Conservation (phyloP, 75 land plant genomes). For the Isoetes taiwanensis region DNA sequence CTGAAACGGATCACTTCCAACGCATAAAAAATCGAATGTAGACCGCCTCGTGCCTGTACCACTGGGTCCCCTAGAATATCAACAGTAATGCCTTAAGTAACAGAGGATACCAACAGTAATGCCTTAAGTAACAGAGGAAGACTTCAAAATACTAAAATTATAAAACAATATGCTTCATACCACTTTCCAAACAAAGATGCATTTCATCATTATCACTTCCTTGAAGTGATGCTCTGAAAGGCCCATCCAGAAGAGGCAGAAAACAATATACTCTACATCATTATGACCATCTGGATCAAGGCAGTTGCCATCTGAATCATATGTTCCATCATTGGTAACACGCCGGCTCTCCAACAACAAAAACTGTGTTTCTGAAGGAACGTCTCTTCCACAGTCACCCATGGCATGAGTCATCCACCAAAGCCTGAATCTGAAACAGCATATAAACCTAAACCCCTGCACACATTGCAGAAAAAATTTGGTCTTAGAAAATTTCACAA, state of each 20-base stretch:
- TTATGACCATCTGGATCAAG: constrained; percentile 4
- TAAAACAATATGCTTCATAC: constrained; percentile 25
- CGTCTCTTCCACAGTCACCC: constrained; percentile 56
- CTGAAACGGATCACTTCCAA: constrained; percentile 69
- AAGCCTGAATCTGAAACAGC: constrained; percentile 64
- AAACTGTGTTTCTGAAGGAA: constrained; percentile 84
- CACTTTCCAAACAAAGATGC: constrained; percentile 76
- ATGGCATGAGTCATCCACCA: constrained; percentile 99
- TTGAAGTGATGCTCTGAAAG: constrained; percentile 72
- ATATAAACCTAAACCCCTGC: constrained; percentile 66
- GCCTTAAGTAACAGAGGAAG: too few relatives aligned
- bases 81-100: neutral
- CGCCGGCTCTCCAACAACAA: constrained; percentile 54
- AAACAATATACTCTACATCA: constrained; percentile 36
- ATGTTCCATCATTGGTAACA: constrained; percentile 26
- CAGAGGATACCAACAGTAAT: too few relatives aligned
- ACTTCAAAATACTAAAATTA: constrained; percentile 17
- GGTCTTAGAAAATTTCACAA: too few relatives aligned
- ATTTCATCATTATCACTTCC: constrained; percentile 60
- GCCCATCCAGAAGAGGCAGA: constrained; percentile 71
- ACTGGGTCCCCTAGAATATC: constrained; percentile 55
- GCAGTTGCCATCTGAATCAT: constrained; percentile 7
- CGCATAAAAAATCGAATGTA: constrained; percentile 50
- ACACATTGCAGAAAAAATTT: neutral
- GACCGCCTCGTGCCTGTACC: constrained; percentile 36